Evolutionary conservation across 83 land plant genomes (phyloP), one percentile per base, ranked within the genome.

Genomic region (Larix sibirica): DNA sequence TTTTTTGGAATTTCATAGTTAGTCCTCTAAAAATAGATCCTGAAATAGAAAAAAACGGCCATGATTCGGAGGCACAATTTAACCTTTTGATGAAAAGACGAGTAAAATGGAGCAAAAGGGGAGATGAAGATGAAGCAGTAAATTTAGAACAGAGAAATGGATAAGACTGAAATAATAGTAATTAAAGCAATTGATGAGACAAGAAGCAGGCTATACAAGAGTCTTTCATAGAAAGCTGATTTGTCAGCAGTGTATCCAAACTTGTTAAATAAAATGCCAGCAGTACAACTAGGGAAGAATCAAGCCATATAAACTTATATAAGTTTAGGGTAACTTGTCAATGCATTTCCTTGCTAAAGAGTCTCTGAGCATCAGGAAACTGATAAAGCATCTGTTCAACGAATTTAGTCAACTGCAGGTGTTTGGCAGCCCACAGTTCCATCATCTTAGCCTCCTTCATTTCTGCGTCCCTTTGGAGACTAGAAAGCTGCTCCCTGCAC

Each of bases 341-440:
- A 47, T 54, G 44, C 56, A 21, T 74, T 13, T 74, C 77, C 16
- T 74, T 74, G 26, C 58, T 47, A 40, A 73, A 44, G 58, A 74
- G 23, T 44, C 77, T 74, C 47, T 74, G 77, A 74, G 77, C 58
- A 44, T 74, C 77, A 42, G 77, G 77, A 74, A 74, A 74, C 58
- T 74, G 56, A 70, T 70, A 36, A 70, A 70, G 75, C 83, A 82
- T 82, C 81, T 82, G 81, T 63, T 82, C 81, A 3, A 82, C 42
- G 28, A 82, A 71, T 31, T 81, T 62, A 31, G 82, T 59, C 20
- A 84, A 73, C 78, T 84, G 54, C 20, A 42, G 28, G 61, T 84
- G 82, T 75, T 84, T 84, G 40, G 54, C 28, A 31, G 84, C 69
- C 85, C 85, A 84, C 62, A 44, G 58, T 69, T 84, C 85, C 85